Conservation (phyloP, 2,329 filamentous ascomycete species). For the Colletotrichum falcatum region DNA sequence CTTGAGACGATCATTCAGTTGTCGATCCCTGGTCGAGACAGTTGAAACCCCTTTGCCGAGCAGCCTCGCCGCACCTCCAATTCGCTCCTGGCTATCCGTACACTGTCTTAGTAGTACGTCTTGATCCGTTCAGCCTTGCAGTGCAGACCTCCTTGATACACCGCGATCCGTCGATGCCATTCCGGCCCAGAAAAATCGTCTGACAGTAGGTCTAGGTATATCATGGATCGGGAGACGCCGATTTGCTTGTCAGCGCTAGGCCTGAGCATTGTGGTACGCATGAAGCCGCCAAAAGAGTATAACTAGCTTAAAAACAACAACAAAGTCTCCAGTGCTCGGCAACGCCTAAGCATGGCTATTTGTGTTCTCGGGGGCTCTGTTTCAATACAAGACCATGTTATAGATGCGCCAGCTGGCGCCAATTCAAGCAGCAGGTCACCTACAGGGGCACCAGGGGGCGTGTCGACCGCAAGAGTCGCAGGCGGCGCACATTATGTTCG, state of each 20-base stretch:
- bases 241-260: constrained; percentile 17
- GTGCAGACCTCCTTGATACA: neutral
- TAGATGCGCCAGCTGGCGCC: constrained; percentile 4
- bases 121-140: constrained; percentile 25
- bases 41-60: constrained; percentile 29
- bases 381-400: constrained; percentile 35
- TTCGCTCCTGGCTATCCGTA: constrained; percentile 2
- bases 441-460: constrained; percentile 5
- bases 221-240: constrained; percentile 18
- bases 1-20: constrained; percentile 40
- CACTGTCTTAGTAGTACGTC: neutral
- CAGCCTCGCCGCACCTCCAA: constrained; percentile 26
- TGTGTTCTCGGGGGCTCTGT: constrained; percentile 18
- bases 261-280: constrained; percentile 3
- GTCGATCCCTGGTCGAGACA: constrained; percentile 19
- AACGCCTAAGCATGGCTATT: constrained; percentile 22
- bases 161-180: constrained; percentile 17
- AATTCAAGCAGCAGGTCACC: constrained; percentile 7
- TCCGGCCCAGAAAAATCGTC: constrained; percentile 8
- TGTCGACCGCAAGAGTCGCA: neutral
- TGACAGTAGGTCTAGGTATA: constrained; percentile 32
- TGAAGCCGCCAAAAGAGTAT: constrained; percentile 3
- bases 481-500: constrained; percentile 12
- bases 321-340: constrained; percentile 12
- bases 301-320: neutral